Conservation (phyloP, 208 protist genomes). For the Trypanosoma brucei region DNA sequence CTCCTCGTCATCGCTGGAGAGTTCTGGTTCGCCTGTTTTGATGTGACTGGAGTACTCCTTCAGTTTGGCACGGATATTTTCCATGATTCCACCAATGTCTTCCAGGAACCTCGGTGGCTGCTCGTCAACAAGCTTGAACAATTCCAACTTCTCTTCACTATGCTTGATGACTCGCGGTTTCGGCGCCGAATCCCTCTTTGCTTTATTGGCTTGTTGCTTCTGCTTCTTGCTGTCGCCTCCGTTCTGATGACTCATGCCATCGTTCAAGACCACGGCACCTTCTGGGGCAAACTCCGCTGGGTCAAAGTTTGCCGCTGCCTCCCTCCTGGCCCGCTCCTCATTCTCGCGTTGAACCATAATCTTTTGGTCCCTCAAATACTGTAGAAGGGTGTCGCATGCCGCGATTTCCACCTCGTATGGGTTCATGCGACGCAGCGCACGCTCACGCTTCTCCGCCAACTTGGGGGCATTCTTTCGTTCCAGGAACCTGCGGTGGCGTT, state of each 20-base stretch:
- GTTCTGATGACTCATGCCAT: conserved; percentile 49
- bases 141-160: conserved; percentile 57
- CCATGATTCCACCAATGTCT: conserved; percentile 41
- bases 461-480: conserved; percentile 58
- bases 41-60: conserved; percentile 53
- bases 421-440: conserved; percentile 54
- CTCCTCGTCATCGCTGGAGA: conserved; percentile 67
- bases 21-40: conserved; percentile 37
- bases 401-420: conserved; percentile 57
- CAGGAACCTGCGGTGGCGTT: conserved; percentile 36
- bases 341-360: conserved; percentile 57
- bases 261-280: conserved; percentile 65
- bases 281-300: conserved; percentile 39
- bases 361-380: conserved; percentile 67
- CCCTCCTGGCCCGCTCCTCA: conserved; percentile 34
- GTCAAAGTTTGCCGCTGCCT: conserved; percentile 67
- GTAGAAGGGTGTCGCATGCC: conserved; percentile 47
- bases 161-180: conserved; percentile 45
- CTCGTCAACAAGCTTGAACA: conserved; percentile 54
- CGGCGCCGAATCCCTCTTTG: neutral
- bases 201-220: conserved; percentile 9
- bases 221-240: conserved; percentile 21
- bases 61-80: conserved; percentile 35
- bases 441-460: conserved; percentile 40
- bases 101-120: conserved; percentile 42